Evolutionary conservation across 352 stramenopile species (phyloP).

Genomic region (Aphanomyces astaci): DNA sequence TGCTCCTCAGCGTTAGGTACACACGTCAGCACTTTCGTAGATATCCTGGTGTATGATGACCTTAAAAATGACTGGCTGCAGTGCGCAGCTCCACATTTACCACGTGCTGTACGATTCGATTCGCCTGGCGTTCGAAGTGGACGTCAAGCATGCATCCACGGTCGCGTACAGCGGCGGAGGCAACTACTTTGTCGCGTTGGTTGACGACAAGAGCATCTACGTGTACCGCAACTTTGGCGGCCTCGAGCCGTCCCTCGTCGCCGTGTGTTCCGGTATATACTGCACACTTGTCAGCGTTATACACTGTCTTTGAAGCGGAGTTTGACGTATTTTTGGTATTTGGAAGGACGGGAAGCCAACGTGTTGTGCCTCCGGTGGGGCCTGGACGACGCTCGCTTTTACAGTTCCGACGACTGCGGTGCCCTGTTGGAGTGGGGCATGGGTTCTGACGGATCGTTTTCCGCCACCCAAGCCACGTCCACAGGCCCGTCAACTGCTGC

Average conservation of each 20-base stretch:
- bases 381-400: slow-evolving; percentile 1
- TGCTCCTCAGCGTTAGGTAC: slow-evolving; percentile 39
- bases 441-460: slow-evolving; percentile 1
- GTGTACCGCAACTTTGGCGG: slow-evolving; percentile 50
- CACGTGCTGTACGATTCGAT: slow-evolving; percentile 54
- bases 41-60: no score
- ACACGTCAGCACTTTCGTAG: no score
- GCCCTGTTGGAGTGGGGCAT: neutral
- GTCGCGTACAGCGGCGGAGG: slow-evolving; percentile 57
- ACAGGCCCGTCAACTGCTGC: neutral
- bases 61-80: slow-evolving; percentile 26
- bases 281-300: slow-evolving; percentile 33
- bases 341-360: slow-evolving; percentile 31
- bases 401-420: slow-evolving; percentile 3
- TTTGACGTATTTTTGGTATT: slow-evolving; percentile 33
- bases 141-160: slow-evolving; percentile 49
- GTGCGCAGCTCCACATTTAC: slow-evolving; percentile 42
- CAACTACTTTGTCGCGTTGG: slow-evolving; percentile 37
- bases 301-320: no score
- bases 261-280: slow-evolving; percentile 49
- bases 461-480: neutral
- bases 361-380: slow-evolving; percentile 24
- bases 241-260: slow-evolving; percentile 30
- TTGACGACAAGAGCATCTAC: slow-evolving; percentile 38
- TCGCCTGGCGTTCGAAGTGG: slow-evolving; percentile 51